Evolutionary conservation across 176 grass and related monocot genomes (phyloP).

Genomic region (Carex parvula): DNA sequence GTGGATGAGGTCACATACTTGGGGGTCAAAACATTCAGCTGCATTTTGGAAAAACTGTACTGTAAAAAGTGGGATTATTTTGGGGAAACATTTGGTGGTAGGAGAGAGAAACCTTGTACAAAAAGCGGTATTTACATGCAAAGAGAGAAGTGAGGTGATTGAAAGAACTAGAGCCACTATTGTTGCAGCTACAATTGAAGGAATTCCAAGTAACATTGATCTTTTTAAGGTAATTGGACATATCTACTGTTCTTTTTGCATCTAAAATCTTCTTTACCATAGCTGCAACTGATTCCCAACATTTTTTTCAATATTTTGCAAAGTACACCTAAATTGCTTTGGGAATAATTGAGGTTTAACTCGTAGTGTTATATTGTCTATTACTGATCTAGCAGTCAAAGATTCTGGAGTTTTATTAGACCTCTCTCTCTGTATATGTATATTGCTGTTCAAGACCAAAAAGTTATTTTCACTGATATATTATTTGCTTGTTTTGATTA

Average conservation of each 20-base stretch:
- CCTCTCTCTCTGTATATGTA: background rate
- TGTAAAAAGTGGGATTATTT: conserved; percentile 62
- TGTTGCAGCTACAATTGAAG: conserved; percentile 91
- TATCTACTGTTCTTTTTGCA: background rate
- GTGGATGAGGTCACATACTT: conserved; percentile 86
- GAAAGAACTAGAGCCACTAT: conserved; percentile 85
- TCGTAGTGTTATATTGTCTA: background rate
- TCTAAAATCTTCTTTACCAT: background rate
- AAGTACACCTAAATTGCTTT: background rate
- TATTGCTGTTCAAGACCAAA: background rate
- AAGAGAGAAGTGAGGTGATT: conserved; percentile 72
- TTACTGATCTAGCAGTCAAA: background rate
- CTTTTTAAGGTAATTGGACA: conserved; percentile 81
- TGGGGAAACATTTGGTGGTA: conserved; percentile 89
- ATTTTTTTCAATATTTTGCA: background rate
- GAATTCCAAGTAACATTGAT: conserved; percentile 98
- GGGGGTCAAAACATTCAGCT: conserved; percentile 57
- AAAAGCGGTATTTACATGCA: conserved; percentile 62
- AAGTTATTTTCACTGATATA: background rate
- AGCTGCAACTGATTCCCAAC: background rate
- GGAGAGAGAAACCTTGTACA: conserved; percentile 78
- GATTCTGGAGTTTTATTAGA: no score
- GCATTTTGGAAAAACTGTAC: conserved; percentile 79
- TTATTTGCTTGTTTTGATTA: conserved; percentile 33
- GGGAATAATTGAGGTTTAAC: background rate